phyloP scores from a whole-genome alignment of 83 land plant genomes.

The Picea abies region DNA sequence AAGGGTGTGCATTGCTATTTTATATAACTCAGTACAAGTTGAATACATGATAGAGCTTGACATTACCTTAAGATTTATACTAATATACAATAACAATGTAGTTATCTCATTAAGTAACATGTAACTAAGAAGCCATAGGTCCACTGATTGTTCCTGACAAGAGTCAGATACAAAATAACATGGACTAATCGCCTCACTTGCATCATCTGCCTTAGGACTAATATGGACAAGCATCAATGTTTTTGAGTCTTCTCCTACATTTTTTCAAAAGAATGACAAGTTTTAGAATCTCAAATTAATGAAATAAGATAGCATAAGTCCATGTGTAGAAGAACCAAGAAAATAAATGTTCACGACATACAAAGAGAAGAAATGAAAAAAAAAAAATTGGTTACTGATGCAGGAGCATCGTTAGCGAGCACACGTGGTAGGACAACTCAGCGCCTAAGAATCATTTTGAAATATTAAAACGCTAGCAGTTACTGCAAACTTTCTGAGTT shows the following conservation, averaged over 20 bases:
- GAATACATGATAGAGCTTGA: no score
- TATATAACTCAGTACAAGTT: no score
- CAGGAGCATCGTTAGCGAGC: no score
- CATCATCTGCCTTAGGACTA: conserved; percentile 70
- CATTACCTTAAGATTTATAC: no score
- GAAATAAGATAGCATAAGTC: background rate
- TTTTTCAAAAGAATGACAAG: background rate
- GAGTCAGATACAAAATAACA: background rate
- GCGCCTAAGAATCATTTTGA: no score
- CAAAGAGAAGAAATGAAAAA: background rate
- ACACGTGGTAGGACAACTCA: no score
- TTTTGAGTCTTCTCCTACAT: conserved; percentile 72
- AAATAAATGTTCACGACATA: background rate
- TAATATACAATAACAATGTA: no score
- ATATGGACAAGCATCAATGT: conserved; percentile 82
- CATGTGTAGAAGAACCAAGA: background rate
- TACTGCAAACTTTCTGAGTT: no score
- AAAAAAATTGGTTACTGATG: conserved; percentile 28
- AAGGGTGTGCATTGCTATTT: no score
- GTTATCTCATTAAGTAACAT: no score
- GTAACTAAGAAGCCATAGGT: background rate
- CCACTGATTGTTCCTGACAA: background rate
- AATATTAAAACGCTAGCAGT: no score
- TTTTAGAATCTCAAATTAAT: background rate
- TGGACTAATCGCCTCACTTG: conserved; percentile 73